These are phyloP conservation scores for Eutypa lata DNA, from an alignment of 2,329 filamentous ascomycete genomes.

Conservation along the genomic window DNA sequence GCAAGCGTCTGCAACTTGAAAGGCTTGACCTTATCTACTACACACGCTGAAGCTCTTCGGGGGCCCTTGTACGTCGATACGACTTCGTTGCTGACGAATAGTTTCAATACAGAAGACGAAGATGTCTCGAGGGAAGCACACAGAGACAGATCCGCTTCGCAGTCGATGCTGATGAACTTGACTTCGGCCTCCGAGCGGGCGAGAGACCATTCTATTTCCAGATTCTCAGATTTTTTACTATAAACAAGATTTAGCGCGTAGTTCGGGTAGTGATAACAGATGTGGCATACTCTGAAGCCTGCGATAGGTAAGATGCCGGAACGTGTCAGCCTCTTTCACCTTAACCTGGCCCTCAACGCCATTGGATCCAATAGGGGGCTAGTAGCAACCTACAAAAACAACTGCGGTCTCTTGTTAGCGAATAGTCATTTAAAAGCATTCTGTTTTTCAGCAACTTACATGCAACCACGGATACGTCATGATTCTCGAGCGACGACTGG, in stretches of 20 bases:
- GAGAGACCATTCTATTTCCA: slow-evolving; percentile 18
- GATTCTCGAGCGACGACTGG: neutral
- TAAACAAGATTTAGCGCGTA: neutral
- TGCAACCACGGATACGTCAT: neutral
- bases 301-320: neutral
- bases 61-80: slow-evolving; percentile 17
- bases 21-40: too few species aligned
- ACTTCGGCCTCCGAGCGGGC: slow-evolving; percentile 8
- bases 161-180: slow-evolving; percentile 18
- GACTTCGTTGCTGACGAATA: slow-evolving; percentile 10
- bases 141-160: slow-evolving; percentile 4
- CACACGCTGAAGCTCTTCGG: slow-evolving; percentile 20
- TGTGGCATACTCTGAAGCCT: slow-evolving; percentile 7
- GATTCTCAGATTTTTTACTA: slow-evolving; percentile 15
- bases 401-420: neutral
- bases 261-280: neutral
- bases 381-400: neutral
- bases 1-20: neutral
- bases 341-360: neutral
- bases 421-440: neutral
- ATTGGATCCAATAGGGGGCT: neutral
- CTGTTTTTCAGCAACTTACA: neutral
- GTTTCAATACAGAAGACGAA: slow-evolving; percentile 10
- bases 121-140: slow-evolving; percentile 11
- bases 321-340: neutral